phyloP scores from a whole-genome alignment of 2,329 filamentous ascomycete species.

The Bipolaris victoriae region DNA sequence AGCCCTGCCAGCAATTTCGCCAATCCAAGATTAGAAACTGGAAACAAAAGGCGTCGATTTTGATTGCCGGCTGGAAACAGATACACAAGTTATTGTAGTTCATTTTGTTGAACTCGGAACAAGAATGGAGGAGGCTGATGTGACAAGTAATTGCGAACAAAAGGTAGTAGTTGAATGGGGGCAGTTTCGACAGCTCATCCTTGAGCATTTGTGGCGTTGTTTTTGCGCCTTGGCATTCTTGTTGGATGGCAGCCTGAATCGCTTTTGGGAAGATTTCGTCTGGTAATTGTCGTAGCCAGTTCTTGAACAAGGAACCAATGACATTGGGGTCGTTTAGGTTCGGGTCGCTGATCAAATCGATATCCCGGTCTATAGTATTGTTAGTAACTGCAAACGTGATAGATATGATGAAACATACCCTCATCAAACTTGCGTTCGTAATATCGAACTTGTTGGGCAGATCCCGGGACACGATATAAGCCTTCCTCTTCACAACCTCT shows the following conservation, averaged over 20 bases:
- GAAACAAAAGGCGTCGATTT: conserved; percentile 94
- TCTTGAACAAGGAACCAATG: conserved; percentile 93
- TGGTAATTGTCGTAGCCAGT: conserved; percentile 92
- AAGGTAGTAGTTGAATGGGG: conserved; percentile 96
- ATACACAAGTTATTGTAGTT: conserved; percentile 94
- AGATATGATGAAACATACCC: conserved; percentile 56
- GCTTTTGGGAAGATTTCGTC: conserved; percentile 90
- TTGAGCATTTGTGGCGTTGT: conserved; percentile 84
- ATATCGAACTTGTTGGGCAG: conserved; percentile 86
- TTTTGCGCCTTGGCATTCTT: conserved; percentile 78
- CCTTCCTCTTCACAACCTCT: conserved; percentile 94
- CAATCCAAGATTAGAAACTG: conserved; percentile 94
- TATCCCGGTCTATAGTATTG: conserved; percentile 70
- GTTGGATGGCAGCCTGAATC: conserved; percentile 78
- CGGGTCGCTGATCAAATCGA: conserved; percentile 85
- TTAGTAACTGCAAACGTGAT: conserved; percentile 16
- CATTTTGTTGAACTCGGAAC: conserved; percentile 98
- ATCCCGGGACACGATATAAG: conserved; percentile 89
- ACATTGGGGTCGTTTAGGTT: conserved; percentile 97
- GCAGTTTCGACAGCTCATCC: conserved; percentile 90
- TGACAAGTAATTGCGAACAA: conserved; percentile 97
- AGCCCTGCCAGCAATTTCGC: conserved; percentile 97
- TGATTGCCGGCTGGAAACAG: conserved; percentile 96
- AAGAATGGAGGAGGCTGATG: conserved; percentile 85
- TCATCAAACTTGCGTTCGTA: conserved; percentile 93